Conservation (phyloP, 2,329 filamentous ascomycete genomes). For the Grosmannia clavigera region DNA sequence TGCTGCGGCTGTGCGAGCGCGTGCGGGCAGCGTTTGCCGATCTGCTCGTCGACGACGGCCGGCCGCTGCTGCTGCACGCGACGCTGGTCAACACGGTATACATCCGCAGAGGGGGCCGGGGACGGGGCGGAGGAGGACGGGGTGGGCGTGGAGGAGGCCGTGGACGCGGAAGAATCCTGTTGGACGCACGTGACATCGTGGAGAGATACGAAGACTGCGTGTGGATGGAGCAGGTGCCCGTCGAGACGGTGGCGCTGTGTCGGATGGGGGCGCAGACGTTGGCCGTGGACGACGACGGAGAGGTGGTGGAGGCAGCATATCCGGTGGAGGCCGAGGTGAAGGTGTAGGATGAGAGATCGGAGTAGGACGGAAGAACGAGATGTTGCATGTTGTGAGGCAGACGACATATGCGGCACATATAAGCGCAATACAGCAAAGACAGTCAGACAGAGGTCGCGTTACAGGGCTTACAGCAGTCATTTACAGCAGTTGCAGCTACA, state of each 20-base stretch:
- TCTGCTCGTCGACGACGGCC: conserved; percentile 43
- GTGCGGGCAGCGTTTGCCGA: conserved; percentile 43
- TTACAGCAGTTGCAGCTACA: too few species aligned
- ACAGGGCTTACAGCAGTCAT: too few species aligned
- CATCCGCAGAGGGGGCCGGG: conserved; percentile 29
- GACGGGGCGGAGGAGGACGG: conserved; percentile 11
- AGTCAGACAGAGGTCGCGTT: too few species aligned
- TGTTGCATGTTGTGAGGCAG: too few species aligned
- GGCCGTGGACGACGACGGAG: conserved; percentile 37
- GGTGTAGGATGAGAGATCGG: conserved; percentile 12
- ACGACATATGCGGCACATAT: too few species aligned
- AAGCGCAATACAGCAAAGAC: too few species aligned
- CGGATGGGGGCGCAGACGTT: conserved; percentile 64
- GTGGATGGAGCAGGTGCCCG: conserved; percentile 56
- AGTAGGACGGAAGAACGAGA: too few species aligned
- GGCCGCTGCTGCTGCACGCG: conserved; percentile 65
- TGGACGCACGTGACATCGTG: conserved; percentile 45
- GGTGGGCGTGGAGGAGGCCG: conserved; percentile 14
- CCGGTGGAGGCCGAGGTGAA: conserved; percentile 38
- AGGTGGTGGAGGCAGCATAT: conserved; percentile 39
- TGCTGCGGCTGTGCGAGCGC: conserved; percentile 46
- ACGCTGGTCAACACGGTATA: conserved; percentile 83
- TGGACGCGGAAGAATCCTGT: conserved; percentile 22
- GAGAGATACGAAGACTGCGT: conserved; percentile 48
- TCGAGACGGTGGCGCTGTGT: conserved; percentile 69